Evolutionary conservation across 176 grass and related monocot genomes (phyloP).

Genomic region (Eragrostis curvula): DNA sequence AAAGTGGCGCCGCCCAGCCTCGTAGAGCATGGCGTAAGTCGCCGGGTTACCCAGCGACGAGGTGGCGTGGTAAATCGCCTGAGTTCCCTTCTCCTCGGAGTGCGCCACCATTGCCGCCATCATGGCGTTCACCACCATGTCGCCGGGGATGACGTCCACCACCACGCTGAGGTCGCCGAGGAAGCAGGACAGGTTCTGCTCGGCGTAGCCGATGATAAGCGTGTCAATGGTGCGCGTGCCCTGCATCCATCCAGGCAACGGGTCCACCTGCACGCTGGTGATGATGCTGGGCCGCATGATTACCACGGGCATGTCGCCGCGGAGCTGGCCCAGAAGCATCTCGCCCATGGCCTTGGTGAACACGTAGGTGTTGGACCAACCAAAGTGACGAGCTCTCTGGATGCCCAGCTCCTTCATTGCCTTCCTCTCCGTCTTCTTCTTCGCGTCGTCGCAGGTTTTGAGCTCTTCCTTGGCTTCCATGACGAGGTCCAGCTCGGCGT

Average conservation of each 20-base stretch:
- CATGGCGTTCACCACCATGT: slow-evolving; percentile 95
- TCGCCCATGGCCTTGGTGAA: slow-evolving; percentile 90
- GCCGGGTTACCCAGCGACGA: slow-evolving; percentile 72
- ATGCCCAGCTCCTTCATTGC: slow-evolving; percentile 88
- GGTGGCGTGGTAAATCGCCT: slow-evolving; percentile 55
- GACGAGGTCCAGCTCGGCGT: slow-evolving; percentile 63
- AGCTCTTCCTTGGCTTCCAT: slow-evolving; percentile 54
- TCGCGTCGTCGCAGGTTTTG: background rate
- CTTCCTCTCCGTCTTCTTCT: slow-evolving; percentile 34
- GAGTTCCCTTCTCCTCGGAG: slow-evolving; percentile 17
- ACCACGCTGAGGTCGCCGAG: slow-evolving; percentile 54
- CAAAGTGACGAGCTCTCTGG: slow-evolving; percentile 62
- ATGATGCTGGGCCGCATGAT: slow-evolving; percentile 76
- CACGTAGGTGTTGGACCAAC: slow-evolving; percentile 72
- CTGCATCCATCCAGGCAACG: slow-evolving; percentile 81
- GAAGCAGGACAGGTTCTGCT: slow-evolving; percentile 78
- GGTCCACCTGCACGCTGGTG: slow-evolving; percentile 66
- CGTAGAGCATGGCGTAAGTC: slow-evolving; percentile 49
- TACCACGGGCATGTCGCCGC: slow-evolving; percentile 51
- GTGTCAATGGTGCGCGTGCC: slow-evolving; percentile 75
- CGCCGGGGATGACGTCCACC: slow-evolving; percentile 83
- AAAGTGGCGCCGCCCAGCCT: slow-evolving; percentile 56
- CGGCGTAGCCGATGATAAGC: slow-evolving; percentile 67
- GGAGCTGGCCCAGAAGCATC: slow-evolving; percentile 52
- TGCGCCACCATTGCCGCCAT: slow-evolving; percentile 59